Base-by-base conservation (phyloP, 177 flowering plant genomes). In the Vitis hybrid region DNA sequence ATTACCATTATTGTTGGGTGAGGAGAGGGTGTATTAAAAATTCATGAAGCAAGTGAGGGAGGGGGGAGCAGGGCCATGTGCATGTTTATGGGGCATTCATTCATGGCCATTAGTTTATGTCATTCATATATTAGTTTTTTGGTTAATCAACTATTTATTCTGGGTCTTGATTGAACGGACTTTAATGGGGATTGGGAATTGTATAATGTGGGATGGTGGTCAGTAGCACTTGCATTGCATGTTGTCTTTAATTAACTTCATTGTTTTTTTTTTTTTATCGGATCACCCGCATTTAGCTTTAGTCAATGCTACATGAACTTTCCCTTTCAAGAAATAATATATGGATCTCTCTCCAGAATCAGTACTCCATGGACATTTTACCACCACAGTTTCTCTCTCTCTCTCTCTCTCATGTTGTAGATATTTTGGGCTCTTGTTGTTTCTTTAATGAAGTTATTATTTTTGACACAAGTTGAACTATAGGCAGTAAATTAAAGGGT, bases 1-100 rank as follows among this genome's bases (percentile, higher is more conserved):
- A 48, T 27, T n/a, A 13, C 57, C 21, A 6, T 64, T 30, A 2
- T 64, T 49, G n/a, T 17, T 62, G 27, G 30, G 17, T 62, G 27
- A 51, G 17, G 46, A 54, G n/a, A 19, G 46, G 46, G 1, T 35
- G 56, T 51, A 68, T 55, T 60, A 59, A 67, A 62, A 63, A 56
- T 49, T 11, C 56, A 48, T 21, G 67, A 55, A 4, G 59, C 71
- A 24, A 56, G 35, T 52, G 68, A 35, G 55, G 60, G 67, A 56
- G 67, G 67, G 67, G 86, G 88, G 86, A 82, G 77, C 92, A 87
- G 46, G 64, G 70, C 77, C 95, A 90, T 88, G 95, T 88, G 95
- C 78, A 70, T 73, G 82, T 72, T 75, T 64, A 80, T 85, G 85
- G 83, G 74, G 70, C 56, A 67, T 61, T 74, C 63, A 67, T 70